Percentiles rank a stretch among this genome's conserved stretches.
Evolutionary conservation across 345 rosid species (phyloP).

Genomic region (Lepidium sativum): DNA sequence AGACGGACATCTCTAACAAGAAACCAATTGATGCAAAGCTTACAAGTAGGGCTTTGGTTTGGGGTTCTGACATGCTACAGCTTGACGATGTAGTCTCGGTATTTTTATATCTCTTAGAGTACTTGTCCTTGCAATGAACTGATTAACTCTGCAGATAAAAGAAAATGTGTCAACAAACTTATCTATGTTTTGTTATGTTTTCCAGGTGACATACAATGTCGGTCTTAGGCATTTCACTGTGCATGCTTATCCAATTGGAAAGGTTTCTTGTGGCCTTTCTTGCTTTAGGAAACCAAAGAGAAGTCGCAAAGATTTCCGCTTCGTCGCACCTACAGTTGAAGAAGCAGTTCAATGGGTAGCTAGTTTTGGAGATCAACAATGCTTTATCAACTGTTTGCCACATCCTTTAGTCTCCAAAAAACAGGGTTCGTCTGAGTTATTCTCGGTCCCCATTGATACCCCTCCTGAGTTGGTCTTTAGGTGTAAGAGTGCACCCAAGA

Average conservation of each 20-base stretch:
- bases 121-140: not conserved
- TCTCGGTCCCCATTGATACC: slow-evolving; percentile 50
- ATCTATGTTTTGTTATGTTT: slow-evolving; percentile 14
- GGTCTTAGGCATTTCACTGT: slow-evolving; percentile 88
- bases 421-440: slow-evolving; percentile 75
- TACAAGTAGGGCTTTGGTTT: slow-evolving; percentile 74
- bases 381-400: slow-evolving; percentile 83
- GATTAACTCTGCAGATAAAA: not conserved
- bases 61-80: slow-evolving; percentile 68
- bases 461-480: slow-evolving; percentile 88
- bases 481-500: slow-evolving; percentile 88
- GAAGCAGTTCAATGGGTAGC: slow-evolving; percentile 99
- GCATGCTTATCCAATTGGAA: slow-evolving; percentile 71
- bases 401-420: slow-evolving; percentile 87
- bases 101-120: slow-evolving; percentile 5
- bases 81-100: slow-evolving; percentile 81
- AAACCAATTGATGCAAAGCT: slow-evolving; percentile 65
- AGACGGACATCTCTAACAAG: slow-evolving; percentile 36
- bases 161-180: not conserved
- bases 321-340: slow-evolving; percentile 62
- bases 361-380: slow-evolving; percentile 92
- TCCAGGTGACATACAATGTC: slow-evolving; percentile 70
- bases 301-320: slow-evolving; percentile 73
- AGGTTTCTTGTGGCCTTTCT: slow-evolving; percentile 58
- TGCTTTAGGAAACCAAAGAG: slow-evolving; percentile 72